Conservation (phyloP, 805 yeast genomes). For the Starmerella etchellsii region DNA sequence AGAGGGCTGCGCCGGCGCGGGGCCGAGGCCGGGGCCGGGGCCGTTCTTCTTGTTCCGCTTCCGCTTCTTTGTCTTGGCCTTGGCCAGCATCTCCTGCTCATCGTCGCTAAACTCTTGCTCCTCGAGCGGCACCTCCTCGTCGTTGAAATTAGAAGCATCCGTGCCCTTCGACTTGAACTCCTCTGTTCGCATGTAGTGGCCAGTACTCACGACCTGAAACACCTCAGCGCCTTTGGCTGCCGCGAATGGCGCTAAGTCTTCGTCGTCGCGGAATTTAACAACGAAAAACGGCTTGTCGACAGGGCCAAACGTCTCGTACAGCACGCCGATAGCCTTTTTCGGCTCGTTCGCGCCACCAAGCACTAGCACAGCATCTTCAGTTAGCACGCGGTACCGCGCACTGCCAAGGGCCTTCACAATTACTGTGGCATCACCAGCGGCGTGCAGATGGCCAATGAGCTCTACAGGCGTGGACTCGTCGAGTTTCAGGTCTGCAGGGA, state of each 20-base stretch:
- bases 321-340: constrained; percentile 54
- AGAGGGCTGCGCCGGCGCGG: too few relatives aligned
- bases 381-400: constrained; percentile 73
- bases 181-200: constrained; percentile 68
- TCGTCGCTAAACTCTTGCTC: constrained; percentile 95
- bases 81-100: constrained; percentile 67
- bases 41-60: constrained; percentile 22
- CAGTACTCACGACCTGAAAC: constrained; percentile 66
- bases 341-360: constrained; percentile 28
- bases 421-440: constrained; percentile 58
- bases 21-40: too few relatives aligned
- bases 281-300: constrained; percentile 71
- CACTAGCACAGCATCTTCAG: constrained; percentile 67
- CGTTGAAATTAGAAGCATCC: constrained; percentile 90
- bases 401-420: constrained; percentile 60
- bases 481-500: constrained; percentile 56
- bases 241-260: constrained; percentile 36
- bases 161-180: constrained; percentile 67
- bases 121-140: constrained; percentile 84
- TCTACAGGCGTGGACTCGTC: constrained; percentile 53
- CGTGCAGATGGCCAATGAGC: constrained; percentile 53
- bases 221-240: constrained; percentile 44
- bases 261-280: constrained; percentile 47
- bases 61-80: constrained; percentile 51
- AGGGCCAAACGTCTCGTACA: constrained; percentile 84